These are phyloP conservation scores for Amphibolis antarctica DNA, from an alignment of 106 monocot genomes.

Conservation along the genomic window DNA sequence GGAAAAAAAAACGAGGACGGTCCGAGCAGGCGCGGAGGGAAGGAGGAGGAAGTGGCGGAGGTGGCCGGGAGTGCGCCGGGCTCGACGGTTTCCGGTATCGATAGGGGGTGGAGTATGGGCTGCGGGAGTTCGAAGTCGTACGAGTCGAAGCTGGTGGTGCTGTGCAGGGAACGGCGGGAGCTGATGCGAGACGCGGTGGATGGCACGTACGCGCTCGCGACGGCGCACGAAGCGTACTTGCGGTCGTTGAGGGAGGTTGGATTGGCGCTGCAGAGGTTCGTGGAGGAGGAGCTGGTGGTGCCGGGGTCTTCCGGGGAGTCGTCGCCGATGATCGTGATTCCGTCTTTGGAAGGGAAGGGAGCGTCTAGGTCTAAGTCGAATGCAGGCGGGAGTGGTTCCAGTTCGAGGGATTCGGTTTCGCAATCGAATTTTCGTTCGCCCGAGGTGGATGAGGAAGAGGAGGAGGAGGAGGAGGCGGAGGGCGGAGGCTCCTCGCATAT, in stretches of 20 bases:
- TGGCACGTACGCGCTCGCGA: constrained; percentile 45
- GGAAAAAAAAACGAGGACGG: too few relatives aligned
- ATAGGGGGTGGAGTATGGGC: constrained; percentile 34
- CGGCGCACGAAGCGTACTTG: constrained; percentile 53
- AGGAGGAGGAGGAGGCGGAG: too few relatives aligned
- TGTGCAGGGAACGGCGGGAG: constrained; percentile 43
- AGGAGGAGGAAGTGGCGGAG: background rate
- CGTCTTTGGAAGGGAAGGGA: constrained; percentile 36
- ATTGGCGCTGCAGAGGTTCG: constrained; percentile 56
- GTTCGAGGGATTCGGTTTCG: background rate
- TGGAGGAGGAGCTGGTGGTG: constrained; percentile 28
- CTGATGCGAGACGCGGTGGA: constrained; percentile 45
- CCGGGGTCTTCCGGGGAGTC: constrained; percentile 8
- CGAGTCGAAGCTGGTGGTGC: constrained; percentile 24
- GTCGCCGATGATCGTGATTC: constrained; percentile 44
- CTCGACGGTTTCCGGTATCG: too few relatives aligned
- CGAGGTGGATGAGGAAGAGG: too few relatives aligned
- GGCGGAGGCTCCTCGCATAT: constrained; percentile 3
- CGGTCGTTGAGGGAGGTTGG: constrained; percentile 36
- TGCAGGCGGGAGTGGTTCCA: background rate
- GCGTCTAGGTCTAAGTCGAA: constrained; percentile 5
- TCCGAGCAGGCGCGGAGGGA: too few relatives aligned
- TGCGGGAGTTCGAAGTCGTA: constrained; percentile 45
- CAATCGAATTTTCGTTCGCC: constrained; percentile 29
- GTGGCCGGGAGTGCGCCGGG: too few relatives aligned